Evolutionary conservation across 2,329 filamentous ascomycete genomes (phyloP), one percentile per base, ranked within the genome.

Genomic region (Fusarium longipes): DNA sequence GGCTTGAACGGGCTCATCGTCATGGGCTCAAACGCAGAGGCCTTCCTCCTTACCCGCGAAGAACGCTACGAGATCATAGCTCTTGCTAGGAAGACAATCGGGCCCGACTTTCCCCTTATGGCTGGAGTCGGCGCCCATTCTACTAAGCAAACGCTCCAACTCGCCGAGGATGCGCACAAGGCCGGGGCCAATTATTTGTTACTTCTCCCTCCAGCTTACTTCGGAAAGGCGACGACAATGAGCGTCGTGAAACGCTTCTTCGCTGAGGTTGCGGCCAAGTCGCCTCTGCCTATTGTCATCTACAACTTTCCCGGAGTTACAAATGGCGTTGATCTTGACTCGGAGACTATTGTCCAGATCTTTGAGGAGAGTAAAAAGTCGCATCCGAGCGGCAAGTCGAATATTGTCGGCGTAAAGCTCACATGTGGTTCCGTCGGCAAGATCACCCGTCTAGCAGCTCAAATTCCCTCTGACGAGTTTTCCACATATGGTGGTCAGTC

Each of bases 81-180:
- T 27, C 79, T 84, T 12, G 89, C 89, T 77, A 88, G 93, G 57
- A 90, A 93, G 74, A 87, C 87, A 49, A 90, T 96, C 45, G 93
- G 94, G 0, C 91, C 93, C 1, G 90, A 95, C 77, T 97, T 95
- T 78, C 93, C 94, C 29, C 84, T 97, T 68, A 93, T 96, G 83
- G 93, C 49, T 80, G 89, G 89, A 32, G 86, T 88, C 8, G 84
- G 87, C 18, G 87, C 85, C 1, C 88, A 91, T 75, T 89, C 87
- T 17, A 90, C 87, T 4, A 83, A 83, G 65, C 88, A 91, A 76
- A 86, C 86, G 5, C 81, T 89, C 2, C 84, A 89, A 74, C 84
- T 84, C 61, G 82, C 88, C 53, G 71, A 75, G 27, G 89, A 91
- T 71, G 89, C 89, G 2, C 79, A 81, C 20, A 81, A 80, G 1